Base-by-base conservation (phyloP, 2,329 filamentous ascomycete genomes). In the Botrytis squamosa region DNA sequence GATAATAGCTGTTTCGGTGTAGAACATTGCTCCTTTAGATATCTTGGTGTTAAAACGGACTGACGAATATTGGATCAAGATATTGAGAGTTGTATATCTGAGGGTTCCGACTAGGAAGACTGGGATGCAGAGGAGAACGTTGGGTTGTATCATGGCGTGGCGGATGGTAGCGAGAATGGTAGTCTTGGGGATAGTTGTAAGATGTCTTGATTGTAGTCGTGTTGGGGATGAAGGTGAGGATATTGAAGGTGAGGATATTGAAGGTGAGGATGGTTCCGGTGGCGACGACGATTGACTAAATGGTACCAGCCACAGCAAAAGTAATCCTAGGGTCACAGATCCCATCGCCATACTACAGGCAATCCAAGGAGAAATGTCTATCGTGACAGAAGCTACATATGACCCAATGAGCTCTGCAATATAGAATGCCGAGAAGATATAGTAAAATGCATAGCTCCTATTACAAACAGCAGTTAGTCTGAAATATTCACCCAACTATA, bases 341-440 rank as follows among this genome's bases (percentile, higher is more conserved):
- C 64, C 72, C 55, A 80, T 75, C 8, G 79, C 76, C 25, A 81
- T 69, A 33, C 70, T 65, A 57, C 78, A 80, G 1, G 79, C 76
- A 46, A 81, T 78, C 80, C 80, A 81, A 44, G 79, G 79, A 8
- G 79, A 79, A 6, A 80, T 79, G 40, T 80, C 79, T 18, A 74
- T 78, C 3, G 79, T 80, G 2, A 79, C 49, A 1, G 78, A 75
- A 5, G 79, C 80, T 22, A 79, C 40, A 42, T 76, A 79, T 8
- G 80, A 81, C 25, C 76, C 78, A 8, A 80, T 73, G 22, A 81
- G 75, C 60, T 81, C 80, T 1, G 79, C 79, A 40, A 79, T 71
- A 62, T 80, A 81, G 59, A 79, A 81, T 38, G 80, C 78, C 14
- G 80, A 80, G 62, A 80, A 81, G 57, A 81, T 80, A 57, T 80